Evolutionary conservation across 495 filamentous ascomycete species (phyloP), one percentile per base, ranked within the genome.

Genomic region (Penicillium salamii): DNA sequence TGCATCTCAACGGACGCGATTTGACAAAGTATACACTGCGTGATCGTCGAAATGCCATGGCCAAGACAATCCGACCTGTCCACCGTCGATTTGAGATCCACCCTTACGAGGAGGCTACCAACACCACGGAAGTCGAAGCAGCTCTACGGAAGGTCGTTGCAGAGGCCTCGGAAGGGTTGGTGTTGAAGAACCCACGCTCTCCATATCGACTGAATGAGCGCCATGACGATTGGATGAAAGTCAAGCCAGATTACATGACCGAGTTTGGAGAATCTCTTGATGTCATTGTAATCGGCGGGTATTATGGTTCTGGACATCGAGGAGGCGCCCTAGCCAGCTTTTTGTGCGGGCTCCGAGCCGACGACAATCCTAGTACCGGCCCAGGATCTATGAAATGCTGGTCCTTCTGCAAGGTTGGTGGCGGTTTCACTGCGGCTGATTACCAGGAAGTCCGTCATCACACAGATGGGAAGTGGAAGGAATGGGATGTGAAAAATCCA

Each of bases 201-300:
- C 72, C 80, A 40, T 98, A 98, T 63, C 80, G 84, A 20, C 74
- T 96, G 24, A 96, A 96, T 65, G 87, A 90, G 54, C 88, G 93
- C 23, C 93, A 93, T 60, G 90, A 97, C 58, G 87, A 95, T 72
- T 98, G 93, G 93, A 89, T 97, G 75, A 98, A 98, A 65, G 91
- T 98, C 15, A 98, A 98, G 64, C 93, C 93, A 5, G 93, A 98
- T 50, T 98, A 98, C 69, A 97, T 98, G 93, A 85, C 83, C 19
- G 93, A 96, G 54, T 97, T 91, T 62, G 93, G 93, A 47, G 93
- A 98, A 68, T 88, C 85, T 5, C 80, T 98, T 8, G 93, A 98
- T 61, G 85, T 90, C 42, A 71, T 96, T 14, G 78, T 98, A 5
- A 79, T 98, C 35, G 93, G 93, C 33, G 95, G 92, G 21, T 97